Conservation (phyloP, 2,329 filamentous ascomycete species). For the Pseudogymnoascus sp. region DNA sequence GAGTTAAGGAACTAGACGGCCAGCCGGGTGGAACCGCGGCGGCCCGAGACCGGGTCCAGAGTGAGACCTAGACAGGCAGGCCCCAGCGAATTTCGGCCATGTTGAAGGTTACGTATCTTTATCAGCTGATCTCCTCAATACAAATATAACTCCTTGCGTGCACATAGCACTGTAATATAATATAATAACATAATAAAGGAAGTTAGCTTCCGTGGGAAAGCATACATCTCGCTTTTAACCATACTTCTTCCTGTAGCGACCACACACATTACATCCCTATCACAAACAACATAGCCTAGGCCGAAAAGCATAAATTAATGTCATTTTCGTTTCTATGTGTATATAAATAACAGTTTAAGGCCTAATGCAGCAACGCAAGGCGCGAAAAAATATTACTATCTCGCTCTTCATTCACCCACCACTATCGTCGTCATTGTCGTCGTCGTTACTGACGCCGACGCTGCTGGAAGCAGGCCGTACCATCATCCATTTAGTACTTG, state of each 20-base stretch:
- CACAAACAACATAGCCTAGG: neutral
- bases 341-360: neutral
- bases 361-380: neutral
- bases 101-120: neutral
- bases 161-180: neutral
- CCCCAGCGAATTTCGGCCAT: neutral
- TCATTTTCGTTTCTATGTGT: neutral
- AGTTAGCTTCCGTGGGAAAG: too few relatives aligned
- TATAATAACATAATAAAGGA: too few relatives aligned
- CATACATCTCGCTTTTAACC: too few relatives aligned
- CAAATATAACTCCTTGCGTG: neutral
- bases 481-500: neutral
- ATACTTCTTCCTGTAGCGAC: too few relatives aligned
- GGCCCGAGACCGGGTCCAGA: neutral
- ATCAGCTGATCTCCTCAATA: neutral
- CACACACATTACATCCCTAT: neutral
- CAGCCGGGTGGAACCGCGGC: neutral
- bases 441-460: neutral
- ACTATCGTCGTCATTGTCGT: neutral
- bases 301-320: constrained; percentile 2
- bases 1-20: neutral
- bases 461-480: neutral
- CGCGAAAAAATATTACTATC: neutral
- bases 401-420: neutral
- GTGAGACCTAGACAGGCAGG: neutral